A percentile compares a stretch with the other conserved stretches of the same genome.
Evolutionary conservation across 768 basidiomycete species (phyloP).

Genomic region (Peribolospora kevripleyi): DNA sequence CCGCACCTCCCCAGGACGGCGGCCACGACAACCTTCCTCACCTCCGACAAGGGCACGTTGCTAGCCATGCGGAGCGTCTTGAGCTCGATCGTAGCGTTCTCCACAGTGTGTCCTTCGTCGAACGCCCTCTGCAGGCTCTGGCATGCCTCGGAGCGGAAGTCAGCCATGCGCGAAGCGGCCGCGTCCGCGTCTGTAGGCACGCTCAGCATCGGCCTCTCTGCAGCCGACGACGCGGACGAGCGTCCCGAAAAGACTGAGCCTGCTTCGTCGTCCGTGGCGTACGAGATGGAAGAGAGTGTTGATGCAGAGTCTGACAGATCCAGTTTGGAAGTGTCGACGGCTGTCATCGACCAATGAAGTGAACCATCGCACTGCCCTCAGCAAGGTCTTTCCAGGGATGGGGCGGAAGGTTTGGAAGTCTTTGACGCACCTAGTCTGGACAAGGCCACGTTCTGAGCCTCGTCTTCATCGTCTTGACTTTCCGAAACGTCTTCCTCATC

Average conservation of each 20-base stretch:
- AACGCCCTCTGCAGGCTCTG: slow-evolving; percentile 75
- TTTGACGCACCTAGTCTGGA: slow-evolving; percentile 6
- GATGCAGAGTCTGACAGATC: slow-evolving; percentile 12
- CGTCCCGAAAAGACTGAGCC: neutral
- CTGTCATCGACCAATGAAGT: neutral
- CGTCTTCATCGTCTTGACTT: slow-evolving; percentile 28
- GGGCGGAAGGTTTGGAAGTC: no score
- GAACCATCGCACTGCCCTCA: no score
- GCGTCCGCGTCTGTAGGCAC: slow-evolving; percentile 6
- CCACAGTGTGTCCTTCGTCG: slow-evolving; percentile 67
- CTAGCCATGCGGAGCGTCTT: slow-evolving; percentile 92
- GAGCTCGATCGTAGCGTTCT: slow-evolving; percentile 79
- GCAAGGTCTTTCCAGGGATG: no score
- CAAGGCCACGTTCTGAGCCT: slow-evolving; percentile 6
- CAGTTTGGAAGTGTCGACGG: neutral
- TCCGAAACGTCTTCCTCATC: slow-evolving; percentile 18
- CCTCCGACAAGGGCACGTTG: slow-evolving; percentile 66
- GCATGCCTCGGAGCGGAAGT: slow-evolving; percentile 51
- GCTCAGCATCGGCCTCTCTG: slow-evolving; percentile 7
- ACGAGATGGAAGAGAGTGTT: slow-evolving; percentile 14
- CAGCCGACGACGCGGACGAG: slow-evolving; percentile 3
- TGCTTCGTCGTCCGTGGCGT: slow-evolving; percentile 11
- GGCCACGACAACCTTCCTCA: slow-evolving; percentile 68
- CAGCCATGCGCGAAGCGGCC: slow-evolving; percentile 22
- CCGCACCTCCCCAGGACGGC: slow-evolving; percentile 51